phyloP scores from a whole-genome alignment of 495 filamentous ascomycete species.

The Immersiella caudata region DNA sequence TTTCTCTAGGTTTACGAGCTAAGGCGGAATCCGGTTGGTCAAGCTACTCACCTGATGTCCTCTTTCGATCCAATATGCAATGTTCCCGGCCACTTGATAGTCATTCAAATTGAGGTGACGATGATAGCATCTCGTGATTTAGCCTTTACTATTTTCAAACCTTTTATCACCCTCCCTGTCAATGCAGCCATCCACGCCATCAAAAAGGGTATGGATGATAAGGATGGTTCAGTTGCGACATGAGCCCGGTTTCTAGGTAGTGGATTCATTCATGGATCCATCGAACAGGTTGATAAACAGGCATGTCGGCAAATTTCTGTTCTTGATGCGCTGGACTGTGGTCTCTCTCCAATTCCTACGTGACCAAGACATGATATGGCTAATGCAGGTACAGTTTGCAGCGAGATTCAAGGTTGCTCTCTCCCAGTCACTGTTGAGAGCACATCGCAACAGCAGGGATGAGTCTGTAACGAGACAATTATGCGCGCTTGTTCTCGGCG shows the following conservation, averaged over 20 bases:
- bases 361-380: conserved; percentile 8
- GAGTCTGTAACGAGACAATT: background rate
- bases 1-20: background rate
- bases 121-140: background rate
- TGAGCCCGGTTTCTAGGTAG: no score
- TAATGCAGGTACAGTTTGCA: conserved; percentile 15
- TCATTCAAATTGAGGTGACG: background rate
- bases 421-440: background rate
- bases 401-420: background rate
- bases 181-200: background rate
- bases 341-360: background rate
- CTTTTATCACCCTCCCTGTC: background rate
- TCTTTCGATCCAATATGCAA: background rate
- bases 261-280: no score
- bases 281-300: no score
- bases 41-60: background rate
- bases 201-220: background rate
- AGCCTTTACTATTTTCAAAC: background rate
- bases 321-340: background rate
- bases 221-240: background rate
- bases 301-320: background rate
- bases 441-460: background rate
- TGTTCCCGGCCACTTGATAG: background rate
- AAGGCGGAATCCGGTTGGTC: background rate
- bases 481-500: background rate